Evolutionary conservation across 345 rosid species (phyloP).

Genomic region (Chamaenerion angustifolium): DNA sequence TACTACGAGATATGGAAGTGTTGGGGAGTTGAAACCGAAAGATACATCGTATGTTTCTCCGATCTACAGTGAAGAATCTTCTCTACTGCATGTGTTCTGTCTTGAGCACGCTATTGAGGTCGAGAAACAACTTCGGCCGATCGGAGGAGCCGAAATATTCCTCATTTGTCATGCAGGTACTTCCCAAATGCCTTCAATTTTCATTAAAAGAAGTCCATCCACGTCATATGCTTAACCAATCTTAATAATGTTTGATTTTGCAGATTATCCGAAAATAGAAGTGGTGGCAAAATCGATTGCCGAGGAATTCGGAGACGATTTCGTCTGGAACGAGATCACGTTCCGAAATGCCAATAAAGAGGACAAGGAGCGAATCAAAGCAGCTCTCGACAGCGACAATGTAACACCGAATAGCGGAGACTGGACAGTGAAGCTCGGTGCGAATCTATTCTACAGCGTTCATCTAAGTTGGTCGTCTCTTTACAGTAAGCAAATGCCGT

Average conservation of each 20-base stretch:
- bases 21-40: slow-evolving; percentile 12
- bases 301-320: slow-evolving; percentile 55
- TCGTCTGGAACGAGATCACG: slow-evolving; percentile 42
- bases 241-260: slow-evolving; percentile 5
- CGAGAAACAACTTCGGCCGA: slow-evolving; percentile 56
- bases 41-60: slow-evolving; percentile 20
- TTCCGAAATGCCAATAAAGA: slow-evolving; percentile 50
- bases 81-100: slow-evolving; percentile 80
- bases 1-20: slow-evolving; percentile 19
- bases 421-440: slow-evolving; percentile 87
- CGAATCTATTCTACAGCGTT: slow-evolving; percentile 80
- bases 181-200: background rate
- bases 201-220: background rate
- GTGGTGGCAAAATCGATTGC: slow-evolving; percentile 65
- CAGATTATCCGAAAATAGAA: slow-evolving; percentile 88
- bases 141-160: slow-evolving; percentile 71
- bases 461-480: slow-evolving; percentile 68
- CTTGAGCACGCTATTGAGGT: slow-evolving; percentile 95
- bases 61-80: slow-evolving; percentile 59
- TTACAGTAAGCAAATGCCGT: slow-evolving; percentile 96
- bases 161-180: slow-evolving; percentile 91
- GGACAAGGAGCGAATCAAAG: slow-evolving; percentile 54
- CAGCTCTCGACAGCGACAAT: slow-evolving; percentile 66
- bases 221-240: background rate
- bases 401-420: slow-evolving; percentile 72